Evolutionary conservation across 2,329 filamentous ascomycete species (phyloP).

Genomic region (Rachicladosporium sp.): DNA sequence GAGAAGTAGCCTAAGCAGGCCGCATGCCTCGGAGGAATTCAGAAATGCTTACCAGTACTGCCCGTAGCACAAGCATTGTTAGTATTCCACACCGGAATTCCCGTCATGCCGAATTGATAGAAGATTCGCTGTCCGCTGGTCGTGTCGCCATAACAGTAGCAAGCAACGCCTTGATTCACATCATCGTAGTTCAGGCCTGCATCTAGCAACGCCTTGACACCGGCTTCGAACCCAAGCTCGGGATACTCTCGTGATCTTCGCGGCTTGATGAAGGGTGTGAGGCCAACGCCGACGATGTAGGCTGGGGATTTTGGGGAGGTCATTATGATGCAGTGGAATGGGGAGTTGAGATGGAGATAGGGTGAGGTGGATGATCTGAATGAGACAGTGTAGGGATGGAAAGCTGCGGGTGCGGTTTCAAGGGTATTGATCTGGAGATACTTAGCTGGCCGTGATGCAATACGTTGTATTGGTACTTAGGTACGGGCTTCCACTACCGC

Average conservation of each 20-base stretch:
- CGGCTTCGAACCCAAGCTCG: constrained; percentile 85
- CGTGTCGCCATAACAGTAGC: constrained; percentile 94
- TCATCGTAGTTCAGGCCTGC: constrained; percentile 93
- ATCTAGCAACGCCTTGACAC: constrained; percentile 72
- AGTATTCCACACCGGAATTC: constrained; percentile 92
- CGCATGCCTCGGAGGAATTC: too few species aligned
- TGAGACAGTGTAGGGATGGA: too few species aligned
- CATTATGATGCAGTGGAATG: not conserved
- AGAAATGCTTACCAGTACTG: constrained; percentile 41
- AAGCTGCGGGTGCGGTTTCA: too few species aligned
- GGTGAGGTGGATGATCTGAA: too few species aligned
- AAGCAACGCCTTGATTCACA: constrained; percentile 84
- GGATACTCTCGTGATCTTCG: constrained; percentile 88
- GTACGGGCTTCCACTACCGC: too few species aligned
- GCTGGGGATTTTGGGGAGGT: constrained; percentile 16
- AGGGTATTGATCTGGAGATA: too few species aligned
- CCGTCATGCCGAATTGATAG: constrained; percentile 96
- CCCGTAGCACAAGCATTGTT: constrained; percentile 98
- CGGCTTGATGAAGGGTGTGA: constrained; percentile 99
- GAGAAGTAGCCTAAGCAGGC: too few species aligned
- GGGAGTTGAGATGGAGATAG: too few species aligned
- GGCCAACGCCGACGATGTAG: constrained; percentile 93
- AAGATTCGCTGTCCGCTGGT: constrained; percentile 94
- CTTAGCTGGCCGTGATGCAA: too few species aligned
- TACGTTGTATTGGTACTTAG: too few species aligned